Conservation (phyloP, 176 grass and related monocot species). For the Panicum miliaceum region DNA sequence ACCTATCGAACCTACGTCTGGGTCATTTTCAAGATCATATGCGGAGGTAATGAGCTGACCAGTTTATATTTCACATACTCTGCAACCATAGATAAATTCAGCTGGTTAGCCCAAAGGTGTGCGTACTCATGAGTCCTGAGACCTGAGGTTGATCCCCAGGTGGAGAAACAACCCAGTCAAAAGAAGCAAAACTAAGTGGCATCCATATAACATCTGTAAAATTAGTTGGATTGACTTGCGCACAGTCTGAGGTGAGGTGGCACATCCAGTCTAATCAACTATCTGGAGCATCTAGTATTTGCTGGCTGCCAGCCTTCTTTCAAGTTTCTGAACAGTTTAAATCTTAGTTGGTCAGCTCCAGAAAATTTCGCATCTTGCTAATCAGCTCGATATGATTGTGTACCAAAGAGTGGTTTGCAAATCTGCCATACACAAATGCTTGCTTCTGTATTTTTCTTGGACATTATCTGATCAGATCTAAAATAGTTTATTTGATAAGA, state of each 20-base stretch:
- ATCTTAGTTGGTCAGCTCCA: background rate
- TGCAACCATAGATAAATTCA: background rate
- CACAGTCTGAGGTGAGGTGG: background rate
- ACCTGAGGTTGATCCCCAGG: background rate
- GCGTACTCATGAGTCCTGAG: background rate
- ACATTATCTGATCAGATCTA: background rate
- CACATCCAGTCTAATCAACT: background rate
- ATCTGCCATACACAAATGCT: background rate
- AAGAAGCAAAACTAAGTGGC: background rate
- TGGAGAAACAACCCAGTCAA: background rate
- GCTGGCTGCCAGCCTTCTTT: background rate
- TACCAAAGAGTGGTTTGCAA: background rate
- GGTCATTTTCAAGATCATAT: conserved; percentile 59
- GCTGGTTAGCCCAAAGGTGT: background rate
- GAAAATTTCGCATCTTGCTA: background rate
- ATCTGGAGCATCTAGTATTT: conserved; percentile 3
- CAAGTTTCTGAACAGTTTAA: background rate
- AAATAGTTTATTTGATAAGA: conserved; percentile 6
- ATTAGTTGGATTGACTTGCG: conserved; percentile 6
- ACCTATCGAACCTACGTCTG: conserved; percentile 42
- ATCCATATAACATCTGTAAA: background rate
- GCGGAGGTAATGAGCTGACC: conserved; percentile 50
- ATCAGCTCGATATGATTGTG: background rate
- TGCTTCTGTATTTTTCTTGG: background rate
- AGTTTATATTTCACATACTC: background rate